Percentiles rank a stretch among this genome's conserved stretches.
phyloP scores from a whole-genome alignment of 108 stramenopile species.

The Nitzschia sp. region DNA sequence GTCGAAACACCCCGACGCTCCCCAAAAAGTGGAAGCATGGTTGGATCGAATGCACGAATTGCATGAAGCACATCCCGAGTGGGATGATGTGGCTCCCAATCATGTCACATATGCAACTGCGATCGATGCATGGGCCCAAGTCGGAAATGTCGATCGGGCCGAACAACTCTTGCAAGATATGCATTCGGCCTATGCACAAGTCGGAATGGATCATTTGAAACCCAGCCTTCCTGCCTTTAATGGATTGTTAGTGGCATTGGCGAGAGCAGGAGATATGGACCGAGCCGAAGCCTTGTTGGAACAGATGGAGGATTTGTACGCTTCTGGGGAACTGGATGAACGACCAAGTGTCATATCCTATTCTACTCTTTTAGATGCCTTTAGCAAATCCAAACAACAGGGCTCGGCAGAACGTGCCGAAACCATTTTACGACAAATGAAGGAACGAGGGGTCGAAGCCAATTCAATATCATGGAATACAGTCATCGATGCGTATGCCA shows the following conservation, averaged over 20 bases:
- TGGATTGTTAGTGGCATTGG: constrained; percentile 62
- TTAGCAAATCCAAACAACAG: constrained; percentile 48
- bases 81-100: constrained; percentile 47
- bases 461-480: constrained; percentile 41
- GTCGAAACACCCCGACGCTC: constrained; percentile 44
- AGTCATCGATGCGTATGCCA: constrained; percentile 40
- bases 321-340: constrained; percentile 58
- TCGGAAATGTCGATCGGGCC: constrained; percentile 26
- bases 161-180: constrained; percentile 49
- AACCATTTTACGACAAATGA: constrained; percentile 32
- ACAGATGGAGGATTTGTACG: constrained; percentile 70
- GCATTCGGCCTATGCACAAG: constrained; percentile 28
- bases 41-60: constrained; percentile 59
- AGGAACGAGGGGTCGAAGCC: constrained; percentile 18
- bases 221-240: constrained; percentile 49
- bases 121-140: constrained; percentile 67
- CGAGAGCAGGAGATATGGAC: constrained; percentile 45
- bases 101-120: constrained; percentile 60
- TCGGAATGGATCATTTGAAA: constrained; percentile 24
- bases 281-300: constrained; percentile 45
- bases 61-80: constrained; percentile 30
- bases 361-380: constrained; percentile 69
- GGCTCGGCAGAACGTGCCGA: constrained; percentile 22
- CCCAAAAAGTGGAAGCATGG: constrained; percentile 58
- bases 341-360: constrained; percentile 73